Base-by-base conservation (phyloP, 306 rosid species). In the Adenanthera pavonina region DNA sequence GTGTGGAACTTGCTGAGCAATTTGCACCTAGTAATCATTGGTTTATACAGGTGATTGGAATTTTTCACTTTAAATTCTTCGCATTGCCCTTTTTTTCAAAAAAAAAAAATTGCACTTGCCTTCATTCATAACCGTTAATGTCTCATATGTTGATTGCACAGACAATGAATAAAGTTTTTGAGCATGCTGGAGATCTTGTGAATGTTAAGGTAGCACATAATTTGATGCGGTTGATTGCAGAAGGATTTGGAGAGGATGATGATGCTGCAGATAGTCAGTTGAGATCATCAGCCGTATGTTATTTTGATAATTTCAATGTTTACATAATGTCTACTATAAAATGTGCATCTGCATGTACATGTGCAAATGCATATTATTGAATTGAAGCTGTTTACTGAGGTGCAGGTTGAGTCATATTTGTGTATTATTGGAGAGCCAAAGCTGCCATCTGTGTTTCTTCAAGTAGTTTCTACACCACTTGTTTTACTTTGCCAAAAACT, bases 111-210 rank as follows among this genome's bases (percentile, higher is more conserved):
- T 51, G 36, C 53, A 33, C 67, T 10, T 40, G 20, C 67, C 59
- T 53, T 75, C 15, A 12, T 43, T 65, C 54, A 19, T 70, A 64
- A 49, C 72, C 70, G 62, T 70, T 40, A 36, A 44, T 86, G 43
- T 14, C 33, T 79, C 76, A 47, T 70, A 48, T 72, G 46, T 68
- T 51, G 76, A 75, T 87, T 76, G 67, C 49, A 48, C 91, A 96
- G 99, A 93, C 98, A 78, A 96, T 96, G 92, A 96, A 96, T 88
- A 96, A 94, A 92, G 99, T 96, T 82, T 96, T 96, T 79, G 98
- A 96, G 93, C 98, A 96, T 78, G 99, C 99, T 30, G 99, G 99
- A 83, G 99, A 96, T 88, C 91, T 93, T 69, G 99, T 96, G 86
- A 96, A 96, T 83, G 80, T 89, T 65, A 96, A 96, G 85, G 98